Base-by-base conservation (phyloP, 441 rosid genomes). In the Gossypium trilobum region DNA sequence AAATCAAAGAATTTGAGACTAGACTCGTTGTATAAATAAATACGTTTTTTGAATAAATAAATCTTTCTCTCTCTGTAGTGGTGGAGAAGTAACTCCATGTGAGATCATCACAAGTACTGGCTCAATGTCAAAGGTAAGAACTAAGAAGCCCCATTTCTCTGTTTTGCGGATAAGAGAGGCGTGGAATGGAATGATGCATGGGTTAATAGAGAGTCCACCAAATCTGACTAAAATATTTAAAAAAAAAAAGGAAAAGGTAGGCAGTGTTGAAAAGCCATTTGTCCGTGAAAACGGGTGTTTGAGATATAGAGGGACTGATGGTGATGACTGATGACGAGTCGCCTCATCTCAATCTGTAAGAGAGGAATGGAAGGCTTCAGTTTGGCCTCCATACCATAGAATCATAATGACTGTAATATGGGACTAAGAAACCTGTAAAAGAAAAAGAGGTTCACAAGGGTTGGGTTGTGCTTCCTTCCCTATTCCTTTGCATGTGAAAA, bases 81-180 rank as follows among this genome's bases (percentile, higher is more conserved):
- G 79, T 29, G 56, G 50, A 50, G 75, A 72, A 67, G 50, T 14
- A 5, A 36, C 52, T 2, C 22, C 83, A 81, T 76, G 81, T 81
- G 85, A 84, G 17, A 61, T 57, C 58, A 79, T 84, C 83, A 81
- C 79, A 78, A 74, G 82, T 16, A 59, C 22, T 27, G 48, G 70
- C 68, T 68, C 67, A 48, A 75, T 79, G 55, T 50, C 55, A 4
- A 50, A 50, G 65, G 55, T 11, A 51, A 0, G 25, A 5, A 39
- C 36, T 31, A 36, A 66, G 54, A 2, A 64, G 71, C 22, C 44
- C 62, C 74, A 70, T 68, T 75, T 83, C 55, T 74, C 79, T 75
- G 78, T 42, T 42, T 42, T 20, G 46, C 50, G 20, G 42, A 51
- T 64, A 33, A 59, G 42, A 27, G 13, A 61, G 48, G 23, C 66